phyloP scores from a whole-genome alignment of 2,329 filamentous ascomycete genomes.

The Penicillium sp. region DNA sequence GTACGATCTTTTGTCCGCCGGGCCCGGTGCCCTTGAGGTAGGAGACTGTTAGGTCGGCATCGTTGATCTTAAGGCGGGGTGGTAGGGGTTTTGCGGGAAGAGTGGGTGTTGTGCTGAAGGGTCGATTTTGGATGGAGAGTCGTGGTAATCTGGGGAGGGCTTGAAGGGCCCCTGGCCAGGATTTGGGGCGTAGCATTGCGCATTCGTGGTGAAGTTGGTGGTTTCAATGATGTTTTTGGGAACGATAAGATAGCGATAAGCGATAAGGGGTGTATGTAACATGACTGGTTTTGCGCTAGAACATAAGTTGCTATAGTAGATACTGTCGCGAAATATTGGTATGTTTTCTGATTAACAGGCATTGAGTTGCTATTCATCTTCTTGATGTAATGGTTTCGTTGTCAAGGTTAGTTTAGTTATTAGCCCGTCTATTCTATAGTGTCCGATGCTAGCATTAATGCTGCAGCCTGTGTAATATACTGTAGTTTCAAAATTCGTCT shows the following conservation, averaged over 20 bases:
- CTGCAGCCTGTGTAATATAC: too few species aligned
- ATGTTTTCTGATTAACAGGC: background rate
- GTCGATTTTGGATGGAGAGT: background rate
- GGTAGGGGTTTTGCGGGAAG: constrained; percentile 63
- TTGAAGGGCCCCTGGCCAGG: background rate
- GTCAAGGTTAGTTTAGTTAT: too few species aligned
- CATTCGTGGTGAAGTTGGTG: background rate
- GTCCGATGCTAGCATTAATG: too few species aligned
- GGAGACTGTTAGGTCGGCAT: constrained; percentile 76
- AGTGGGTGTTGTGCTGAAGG: constrained; percentile 26
- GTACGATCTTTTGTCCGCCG: constrained; percentile 90
- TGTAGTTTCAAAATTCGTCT: too few species aligned
- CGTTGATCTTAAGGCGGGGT: constrained; percentile 71
- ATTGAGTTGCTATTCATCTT: background rate
- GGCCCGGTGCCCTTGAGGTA: constrained; percentile 92
- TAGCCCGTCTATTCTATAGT: too few species aligned
- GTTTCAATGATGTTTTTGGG: background rate
- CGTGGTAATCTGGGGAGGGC: background rate
- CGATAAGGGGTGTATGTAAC: background rate
- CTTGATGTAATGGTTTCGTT: too few species aligned
- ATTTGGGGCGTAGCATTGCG: constrained; percentile 7
- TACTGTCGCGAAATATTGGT: background rate
- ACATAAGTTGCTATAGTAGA: background rate
- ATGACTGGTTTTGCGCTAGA: background rate
- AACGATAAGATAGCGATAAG: constrained; percentile 19